A percentile compares a stretch with the other conserved stretches of the same genome.
Conservation (phyloP, 2,329 filamentous ascomycete species). For the Ophiostoma sp. region DNA sequence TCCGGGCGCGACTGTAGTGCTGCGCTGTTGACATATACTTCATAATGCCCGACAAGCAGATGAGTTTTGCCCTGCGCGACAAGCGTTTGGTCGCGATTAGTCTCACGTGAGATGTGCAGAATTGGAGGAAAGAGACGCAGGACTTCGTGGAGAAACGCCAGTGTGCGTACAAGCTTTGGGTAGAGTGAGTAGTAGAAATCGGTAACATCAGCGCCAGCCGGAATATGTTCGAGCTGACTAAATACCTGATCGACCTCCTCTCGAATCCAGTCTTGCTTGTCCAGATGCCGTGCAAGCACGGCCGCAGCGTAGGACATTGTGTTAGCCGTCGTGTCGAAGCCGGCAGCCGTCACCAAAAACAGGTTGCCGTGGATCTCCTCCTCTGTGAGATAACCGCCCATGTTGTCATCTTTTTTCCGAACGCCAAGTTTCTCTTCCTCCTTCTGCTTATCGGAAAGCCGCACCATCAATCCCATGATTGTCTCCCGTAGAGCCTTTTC, state of each 20-base stretch:
- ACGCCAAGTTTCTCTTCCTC: conserved; percentile 20
- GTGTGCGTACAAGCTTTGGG: conserved; percentile 40
- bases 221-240: conserved; percentile 34
- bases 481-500: conserved; percentile 24
- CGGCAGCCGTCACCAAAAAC: conserved; percentile 50
- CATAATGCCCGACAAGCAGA: conserved; percentile 34
- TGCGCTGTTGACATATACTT: conserved; percentile 36
- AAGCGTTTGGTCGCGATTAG: conserved; percentile 32
- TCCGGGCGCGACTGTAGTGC: conserved; percentile 31
- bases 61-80: conserved; percentile 32
- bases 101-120: conserved; percentile 36
- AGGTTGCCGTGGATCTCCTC: conserved; percentile 35
- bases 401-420: neutral
- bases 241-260: conserved; percentile 37
- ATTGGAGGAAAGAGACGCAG: conserved; percentile 40
- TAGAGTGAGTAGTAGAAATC: conserved; percentile 40
- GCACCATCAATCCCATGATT: conserved; percentile 33
- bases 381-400: conserved; percentile 25
- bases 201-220: conserved; percentile 30
- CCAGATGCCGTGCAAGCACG: conserved; percentile 38
- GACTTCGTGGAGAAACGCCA: conserved; percentile 46
- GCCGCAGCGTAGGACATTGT: conserved; percentile 44
- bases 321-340: conserved; percentile 41
- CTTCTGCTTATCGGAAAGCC: conserved; percentile 31
- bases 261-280: conserved; percentile 23